Conservation (phyloP, 192 early-diverging fungal species). For the Entomortierella chlamydospora region DNA sequence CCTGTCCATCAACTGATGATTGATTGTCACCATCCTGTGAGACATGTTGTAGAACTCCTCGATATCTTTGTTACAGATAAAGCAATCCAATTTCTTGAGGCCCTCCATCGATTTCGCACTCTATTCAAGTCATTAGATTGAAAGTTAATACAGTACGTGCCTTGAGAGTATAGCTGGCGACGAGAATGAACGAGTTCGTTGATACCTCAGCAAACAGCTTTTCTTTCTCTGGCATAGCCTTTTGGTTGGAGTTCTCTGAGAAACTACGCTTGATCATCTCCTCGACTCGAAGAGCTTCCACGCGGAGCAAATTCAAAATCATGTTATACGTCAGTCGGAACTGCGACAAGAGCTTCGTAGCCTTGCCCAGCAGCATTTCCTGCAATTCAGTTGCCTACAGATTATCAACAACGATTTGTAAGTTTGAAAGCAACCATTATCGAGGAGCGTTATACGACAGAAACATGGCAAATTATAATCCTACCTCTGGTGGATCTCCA, state of each 20-base stretch:
- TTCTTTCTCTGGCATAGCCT: constrained; percentile 86
- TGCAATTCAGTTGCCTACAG: constrained; percentile 68
- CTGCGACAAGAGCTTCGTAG: constrained; percentile 93
- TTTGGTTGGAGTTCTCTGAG: constrained; percentile 91
- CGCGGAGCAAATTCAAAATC: constrained; percentile 96
- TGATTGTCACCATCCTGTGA: constrained; percentile 62
- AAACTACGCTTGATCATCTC: constrained; percentile 99
- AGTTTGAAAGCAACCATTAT: background rate
- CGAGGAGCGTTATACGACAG: background rate
- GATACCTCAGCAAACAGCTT: constrained; percentile 71
- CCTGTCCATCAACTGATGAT: constrained; percentile 66
- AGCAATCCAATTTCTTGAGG: constrained; percentile 77
- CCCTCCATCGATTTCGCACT: constrained; percentile 70
- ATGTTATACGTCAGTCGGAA: constrained; percentile 98
- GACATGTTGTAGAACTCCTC: constrained; percentile 77
- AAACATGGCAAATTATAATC: background rate
- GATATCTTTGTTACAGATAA: constrained; percentile 85
- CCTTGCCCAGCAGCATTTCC: constrained; percentile 86
- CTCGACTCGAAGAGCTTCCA: constrained; percentile 94
- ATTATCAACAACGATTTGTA: background rate
- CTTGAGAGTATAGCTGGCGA: background rate
- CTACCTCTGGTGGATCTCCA: constrained; percentile 62
- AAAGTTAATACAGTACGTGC: too few species aligned
- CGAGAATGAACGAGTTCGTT: too few species aligned
- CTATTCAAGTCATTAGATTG: constrained; percentile 20